Evolutionary conservation across 306 rosid genomes (phyloP), one percentile per base, ranked within the genome.

Genomic region (Cucumis hystrix): DNA sequence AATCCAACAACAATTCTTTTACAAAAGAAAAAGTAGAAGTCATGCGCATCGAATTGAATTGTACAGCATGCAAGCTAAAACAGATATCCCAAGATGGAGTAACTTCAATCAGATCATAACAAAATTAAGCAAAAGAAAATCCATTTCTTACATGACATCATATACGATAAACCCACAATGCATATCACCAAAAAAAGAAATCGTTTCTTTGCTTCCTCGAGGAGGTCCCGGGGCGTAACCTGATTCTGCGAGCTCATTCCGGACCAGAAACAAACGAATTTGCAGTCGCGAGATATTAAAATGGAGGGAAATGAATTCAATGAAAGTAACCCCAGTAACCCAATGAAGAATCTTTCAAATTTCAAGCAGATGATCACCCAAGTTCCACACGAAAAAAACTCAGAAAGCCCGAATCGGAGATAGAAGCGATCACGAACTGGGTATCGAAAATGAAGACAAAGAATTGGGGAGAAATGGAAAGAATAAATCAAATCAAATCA

Each of bases 181-280:
- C 90, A 90, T 61, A 95, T 83, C 77, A 83, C 82, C 76, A 95
- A 87, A 73, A 95, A 80, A 20, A 95, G 89, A 85, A 95, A 77
- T 82, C 97, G 88, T 84, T 92, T 95, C 92, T 95, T 95, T 16
- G 97, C 97, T 83, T 95, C 99, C 81, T 95, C 99, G 9, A 83
- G 91, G 23, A 95, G 97, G 97, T 95, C 99, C 13, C 93, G 93
- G 79, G 85, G 86, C 74, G 83, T 28, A 37, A 89, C 96, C 68
- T 84, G 87, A 82, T 76, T 92, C 76, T 79, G 90, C 47, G 83
- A 41, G 85, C 88, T 90, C 92, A 87, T 87, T 77, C 85, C 80
- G 55, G 43, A 69, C 39, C 78, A 45, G 6, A 30, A 78, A 52
- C 21, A 8, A 78, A 62, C 61, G 68, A 58, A 60, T 70, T 78